Conservation (phyloP, 805 yeast genomes). For the Candida ulmi region DNA sequence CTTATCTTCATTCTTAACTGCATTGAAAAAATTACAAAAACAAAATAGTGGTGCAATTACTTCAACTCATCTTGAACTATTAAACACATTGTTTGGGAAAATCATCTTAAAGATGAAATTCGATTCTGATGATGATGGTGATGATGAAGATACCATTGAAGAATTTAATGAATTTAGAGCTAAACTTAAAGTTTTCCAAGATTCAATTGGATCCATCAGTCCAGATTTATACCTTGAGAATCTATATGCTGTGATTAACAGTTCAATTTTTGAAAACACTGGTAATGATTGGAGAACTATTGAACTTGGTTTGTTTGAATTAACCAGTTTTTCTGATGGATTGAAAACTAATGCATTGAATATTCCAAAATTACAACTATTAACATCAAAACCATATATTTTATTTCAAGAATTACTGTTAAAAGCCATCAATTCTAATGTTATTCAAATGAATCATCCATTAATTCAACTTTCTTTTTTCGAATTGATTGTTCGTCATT, state of each 20-base stretch:
- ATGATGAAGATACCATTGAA: conserved; percentile 66
- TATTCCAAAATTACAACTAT: conserved; percentile 59
- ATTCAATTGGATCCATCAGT: conserved; percentile 60
- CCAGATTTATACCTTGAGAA: conserved; percentile 58
- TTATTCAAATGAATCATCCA: conserved; percentile 61
- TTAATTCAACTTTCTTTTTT: conserved; percentile 75
- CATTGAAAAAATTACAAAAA: conserved; percentile 52
- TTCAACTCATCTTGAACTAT: conserved; percentile 40
- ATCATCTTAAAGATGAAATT: conserved; percentile 74
- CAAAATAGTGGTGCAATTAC: conserved; percentile 33
- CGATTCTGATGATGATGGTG: conserved; percentile 71
- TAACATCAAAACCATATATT: conserved; percentile 57
- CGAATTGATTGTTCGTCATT: conserved; percentile 80
- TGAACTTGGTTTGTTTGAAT: conserved; percentile 83
- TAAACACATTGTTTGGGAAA: conserved; percentile 60
- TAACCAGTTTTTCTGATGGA: conserved; percentile 73
- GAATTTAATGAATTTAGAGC: conserved; percentile 77
- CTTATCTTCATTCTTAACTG: conserved; percentile 64
- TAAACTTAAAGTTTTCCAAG: conserved; percentile 75
- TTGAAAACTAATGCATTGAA: conserved; percentile 73
- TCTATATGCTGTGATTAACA: conserved; percentile 54
- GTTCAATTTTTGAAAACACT: conserved; percentile 32
- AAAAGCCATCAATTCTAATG: conserved; percentile 42
- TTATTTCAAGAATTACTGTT: conserved; percentile 56
- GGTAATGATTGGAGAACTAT: conserved; percentile 66